Evolutionary conservation across 2,329 filamentous ascomycete genomes (phyloP).

Genomic region (Cercospora sp.): DNA sequence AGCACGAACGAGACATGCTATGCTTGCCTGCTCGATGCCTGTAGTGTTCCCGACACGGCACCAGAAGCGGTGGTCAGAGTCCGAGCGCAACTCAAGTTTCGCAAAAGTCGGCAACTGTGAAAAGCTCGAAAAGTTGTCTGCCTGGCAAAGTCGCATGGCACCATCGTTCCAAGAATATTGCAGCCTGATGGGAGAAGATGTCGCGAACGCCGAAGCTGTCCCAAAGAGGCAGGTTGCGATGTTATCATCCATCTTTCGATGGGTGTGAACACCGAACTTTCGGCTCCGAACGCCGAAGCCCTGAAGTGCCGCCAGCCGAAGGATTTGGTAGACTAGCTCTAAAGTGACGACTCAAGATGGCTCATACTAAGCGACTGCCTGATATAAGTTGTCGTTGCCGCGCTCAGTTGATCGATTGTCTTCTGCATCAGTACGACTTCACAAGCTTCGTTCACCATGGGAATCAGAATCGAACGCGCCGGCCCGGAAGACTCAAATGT

Average conservation of each 20-base stretch:
- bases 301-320: background rate
- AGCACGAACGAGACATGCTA: background rate
- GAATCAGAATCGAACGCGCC: background rate
- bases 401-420: background rate
- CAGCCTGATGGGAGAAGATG: background rate
- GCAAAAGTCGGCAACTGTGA: background rate
- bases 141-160: background rate
- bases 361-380: background rate
- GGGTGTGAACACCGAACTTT: background rate
- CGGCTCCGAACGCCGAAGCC: slow-evolving; percentile 6
- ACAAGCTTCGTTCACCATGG: background rate
- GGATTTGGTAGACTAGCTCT: background rate
- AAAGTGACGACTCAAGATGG: background rate
- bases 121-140: background rate
- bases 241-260: background rate
- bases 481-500: background rate
- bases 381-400: background rate
- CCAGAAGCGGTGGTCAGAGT: background rate
- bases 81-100: background rate
- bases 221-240: background rate
- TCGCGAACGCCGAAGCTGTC: background rate
- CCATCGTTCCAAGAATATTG: background rate
- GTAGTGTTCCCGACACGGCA: background rate
- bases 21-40: background rate
- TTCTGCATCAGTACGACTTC: background rate